A percentile compares a stretch with the other conserved stretches of the same genome.
phyloP scores from a whole-genome alignment of 345 rosid species.

The Lumnitzera littorea region DNA sequence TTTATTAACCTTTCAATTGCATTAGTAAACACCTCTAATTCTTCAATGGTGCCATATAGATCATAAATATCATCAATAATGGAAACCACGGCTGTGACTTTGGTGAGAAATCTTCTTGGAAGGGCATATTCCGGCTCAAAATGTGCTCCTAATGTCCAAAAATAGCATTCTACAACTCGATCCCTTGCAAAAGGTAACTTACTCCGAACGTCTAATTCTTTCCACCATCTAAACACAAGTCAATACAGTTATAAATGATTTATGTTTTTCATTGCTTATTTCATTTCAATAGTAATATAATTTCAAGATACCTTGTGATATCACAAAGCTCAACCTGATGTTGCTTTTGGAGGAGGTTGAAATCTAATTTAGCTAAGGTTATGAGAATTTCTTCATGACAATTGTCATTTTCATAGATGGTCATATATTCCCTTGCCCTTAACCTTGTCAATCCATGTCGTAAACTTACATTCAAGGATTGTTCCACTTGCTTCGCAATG shows the following conservation, averaged over 20 bases:
- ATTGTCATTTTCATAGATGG: constrained; percentile 1
- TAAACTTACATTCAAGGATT: constrained; percentile 4
- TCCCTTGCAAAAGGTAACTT: not conserved
- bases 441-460: constrained; percentile 4
- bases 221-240: constrained; percentile 5
- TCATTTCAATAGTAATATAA: too few relatives aligned
- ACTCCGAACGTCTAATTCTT: constrained; percentile 2
- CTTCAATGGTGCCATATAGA: constrained; percentile 20
- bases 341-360: constrained; percentile 10
- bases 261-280: too few relatives aligned
- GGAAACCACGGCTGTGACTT: constrained; percentile 10
- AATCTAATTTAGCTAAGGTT: constrained; percentile 13
- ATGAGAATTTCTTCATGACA: not conserved
- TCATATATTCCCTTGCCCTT: constrained; percentile 2
- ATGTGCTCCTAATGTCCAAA: constrained; percentile 13
- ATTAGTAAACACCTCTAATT: constrained; percentile 14
- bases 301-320: constrained; percentile 3
- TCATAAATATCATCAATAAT: constrained; percentile 21
- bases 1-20: constrained; percentile 19
- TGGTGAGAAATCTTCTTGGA: constrained; percentile 12
- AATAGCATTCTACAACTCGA: not conserved
- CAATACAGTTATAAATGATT: too few relatives aligned
- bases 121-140: constrained; percentile 11
- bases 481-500: not conserved
- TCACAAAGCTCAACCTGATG: constrained; percentile 11